phyloP scores from a whole-genome alignment of 306 rosid genomes.

The Luffa aegyptiaca region DNA sequence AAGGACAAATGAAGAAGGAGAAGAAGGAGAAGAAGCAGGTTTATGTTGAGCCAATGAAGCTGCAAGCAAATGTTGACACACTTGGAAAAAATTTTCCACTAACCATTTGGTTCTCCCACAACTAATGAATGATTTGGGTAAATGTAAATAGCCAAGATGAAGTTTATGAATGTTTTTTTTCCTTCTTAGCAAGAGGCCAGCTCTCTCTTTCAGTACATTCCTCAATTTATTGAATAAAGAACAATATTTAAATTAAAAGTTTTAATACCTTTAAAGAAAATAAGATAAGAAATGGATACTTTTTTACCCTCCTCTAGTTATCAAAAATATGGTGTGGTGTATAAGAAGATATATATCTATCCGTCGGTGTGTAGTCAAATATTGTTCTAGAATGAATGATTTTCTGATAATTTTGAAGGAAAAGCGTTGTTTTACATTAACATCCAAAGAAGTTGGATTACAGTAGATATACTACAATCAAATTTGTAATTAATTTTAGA shows the following conservation, averaged over 20 bases:
- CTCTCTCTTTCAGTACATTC: neutral
- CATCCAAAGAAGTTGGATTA: too few species aligned
- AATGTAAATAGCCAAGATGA: slow-evolving; percentile 9
- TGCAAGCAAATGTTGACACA: neutral
- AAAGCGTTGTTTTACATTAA: too few species aligned
- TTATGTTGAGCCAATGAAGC: neutral
- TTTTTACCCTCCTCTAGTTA: too few species aligned
- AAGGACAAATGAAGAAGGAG: neutral
- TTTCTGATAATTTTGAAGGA: too few species aligned
- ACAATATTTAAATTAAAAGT: too few species aligned
- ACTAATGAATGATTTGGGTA: slow-evolving; percentile 6
- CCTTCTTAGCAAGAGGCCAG: neutral
- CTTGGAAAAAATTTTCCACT: neutral
- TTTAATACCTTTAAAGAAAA: too few species aligned
- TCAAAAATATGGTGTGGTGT: too few species aligned
- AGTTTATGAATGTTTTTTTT: neutral
- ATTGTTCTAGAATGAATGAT: too few species aligned
- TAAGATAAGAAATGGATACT: too few species aligned
- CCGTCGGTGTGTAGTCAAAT: too few species aligned
- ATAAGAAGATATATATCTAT: too few species aligned
- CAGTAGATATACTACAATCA: neutral
- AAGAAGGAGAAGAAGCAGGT: neutral
- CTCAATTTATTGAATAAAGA: neutral
- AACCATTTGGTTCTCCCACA: slow-evolving; percentile 3
- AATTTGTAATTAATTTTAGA: too few species aligned